Evolutionary conservation across 164 flowering plant species (phyloP), one percentile per base, ranked within the genome.

Genomic region (Magnolia officinalis): DNA sequence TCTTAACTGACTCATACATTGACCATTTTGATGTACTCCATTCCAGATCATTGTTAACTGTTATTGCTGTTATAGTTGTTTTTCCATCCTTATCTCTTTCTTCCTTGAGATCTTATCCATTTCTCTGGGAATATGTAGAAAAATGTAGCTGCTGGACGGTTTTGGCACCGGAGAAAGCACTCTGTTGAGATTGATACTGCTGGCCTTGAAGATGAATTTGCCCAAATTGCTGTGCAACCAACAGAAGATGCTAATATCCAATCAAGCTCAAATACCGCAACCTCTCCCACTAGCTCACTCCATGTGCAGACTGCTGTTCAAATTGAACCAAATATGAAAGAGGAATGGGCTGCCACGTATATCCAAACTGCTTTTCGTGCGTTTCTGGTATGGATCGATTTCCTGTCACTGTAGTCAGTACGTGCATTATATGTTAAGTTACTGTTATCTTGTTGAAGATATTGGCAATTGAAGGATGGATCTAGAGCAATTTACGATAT

Each of bases 331-430:
- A 77, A 74, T 70, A 67, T 37, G 61, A 86, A 79, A 80, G 95
- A 90, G 85, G 90, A 89, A 76, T 82, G 87, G 90, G 98, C 99
- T 72, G 96, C 99, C 59, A 91, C 83, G 68, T 80, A 76, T 71
- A 90, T 95, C 79, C 99, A 95, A 79, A 89, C 98, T 67, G 93
- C 94, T 51, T 95, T 93, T 82, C 88, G 99, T 79, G 97, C 97
- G 81, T 92, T 95, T 84, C 83, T 95, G 99, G 99, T 95, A 86
- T 55, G 70, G 21, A 74, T 50, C n/a, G 72, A 37, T 77, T 37
- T 18, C 13, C 21, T 19, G 9, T 29, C 71, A 24, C 14, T 58
- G 18, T 21, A 6, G 73, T 20, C 18, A 31, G 64, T 72, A 72
- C n/a, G 67, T 64, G 21, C 9, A 21, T n/a, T 64, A 20, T 64